Evolutionary conservation across 1,284 basidiomycete species (phyloP), one percentile per base, ranked within the genome.

Genomic region (Leccinum glutinopallens): DNA sequence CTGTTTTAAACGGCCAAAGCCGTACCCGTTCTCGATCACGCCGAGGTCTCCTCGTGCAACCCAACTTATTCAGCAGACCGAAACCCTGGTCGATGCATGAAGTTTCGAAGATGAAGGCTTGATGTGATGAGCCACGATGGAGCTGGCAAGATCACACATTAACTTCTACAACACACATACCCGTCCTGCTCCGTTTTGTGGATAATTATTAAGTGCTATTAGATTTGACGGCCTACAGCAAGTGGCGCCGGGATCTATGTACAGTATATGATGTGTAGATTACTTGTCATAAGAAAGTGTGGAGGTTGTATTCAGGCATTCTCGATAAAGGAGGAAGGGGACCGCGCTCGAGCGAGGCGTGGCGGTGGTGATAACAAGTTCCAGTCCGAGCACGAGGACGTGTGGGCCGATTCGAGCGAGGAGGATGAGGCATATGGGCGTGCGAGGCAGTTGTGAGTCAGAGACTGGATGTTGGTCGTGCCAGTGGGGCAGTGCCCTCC

Each of bases 11-110:
- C 46, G 67, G 67, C 51, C 66, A 68, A 69, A 67, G 59, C 51
- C 66, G 8, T 75, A 58, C 61, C 64, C 70, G 15, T 75, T 73
- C 60, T 67, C 37, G 35, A 79, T 79, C 59, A 69, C 66, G 43
- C 73, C 73, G 15, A 71, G 77, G 41, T 76, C 71, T 2, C 54
- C 65, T n/a, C 65, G 60, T 55, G 62, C 59, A 5, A 46, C 56
- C 4, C 66, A 59, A 33, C 63, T 69, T 9, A 17, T 69, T 61
- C 73, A 71, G 35, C 60, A 65, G 49, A 59, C 57, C 32, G 58
- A 65, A 25, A 29, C 62, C 12, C 62, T 67, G 49, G 49, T 51
- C 22, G 49, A 51, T 51, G 49, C 49, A 51, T 51, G 22, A 51
- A 25, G 22, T 4, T 51, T 19, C 49, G 49, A 51, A 25, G 49